These are phyloP conservation scores for Streptanthus diversifolius DNA, from an alignment of 345 rosid species.

Conservation along the genomic window DNA sequence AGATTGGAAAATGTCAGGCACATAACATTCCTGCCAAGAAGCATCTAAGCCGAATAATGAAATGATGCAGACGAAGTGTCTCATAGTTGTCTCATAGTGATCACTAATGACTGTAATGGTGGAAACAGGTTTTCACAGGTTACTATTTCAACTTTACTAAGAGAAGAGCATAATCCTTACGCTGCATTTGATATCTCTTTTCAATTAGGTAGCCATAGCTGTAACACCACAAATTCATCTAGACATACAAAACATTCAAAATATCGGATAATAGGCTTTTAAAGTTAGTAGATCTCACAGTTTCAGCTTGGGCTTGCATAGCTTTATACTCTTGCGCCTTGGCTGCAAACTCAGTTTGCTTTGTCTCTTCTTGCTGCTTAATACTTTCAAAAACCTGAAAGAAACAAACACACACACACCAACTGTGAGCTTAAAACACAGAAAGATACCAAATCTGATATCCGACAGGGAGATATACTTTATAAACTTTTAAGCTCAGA, in stretches of 20 bases:
- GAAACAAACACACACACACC: slow-evolving; percentile 2
- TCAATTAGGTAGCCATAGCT: background rate
- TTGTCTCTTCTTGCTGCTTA: slow-evolving; percentile 81
- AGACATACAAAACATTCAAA: background rate
- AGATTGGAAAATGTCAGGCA: slow-evolving; percentile 19
- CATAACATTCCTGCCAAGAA: slow-evolving; percentile 8
- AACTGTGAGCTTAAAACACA: background rate
- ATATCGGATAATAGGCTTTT: background rate
- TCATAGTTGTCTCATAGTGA: slow-evolving; percentile 1
- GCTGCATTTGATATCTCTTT: background rate
- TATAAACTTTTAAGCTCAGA: background rate
- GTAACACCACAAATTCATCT: background rate
- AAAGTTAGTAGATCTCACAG: slow-evolving; percentile 45
- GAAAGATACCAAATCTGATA: background rate
- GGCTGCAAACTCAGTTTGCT: slow-evolving; percentile 54
- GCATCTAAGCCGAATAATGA: slow-evolving; percentile 1
- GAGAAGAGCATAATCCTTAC: background rate
- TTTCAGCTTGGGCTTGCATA: slow-evolving; percentile 86
- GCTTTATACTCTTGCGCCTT: slow-evolving; percentile 82
- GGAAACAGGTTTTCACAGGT: slow-evolving; percentile 1
- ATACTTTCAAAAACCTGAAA: slow-evolving; percentile 70
- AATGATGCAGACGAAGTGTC: background rate
- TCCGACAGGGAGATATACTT: background rate
- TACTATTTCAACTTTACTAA: background rate
- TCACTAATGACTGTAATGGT: background rate